Evolutionary conservation across 495 filamentous ascomycete genomes (phyloP).

Genomic region (Aeminium ludgeri): DNA sequence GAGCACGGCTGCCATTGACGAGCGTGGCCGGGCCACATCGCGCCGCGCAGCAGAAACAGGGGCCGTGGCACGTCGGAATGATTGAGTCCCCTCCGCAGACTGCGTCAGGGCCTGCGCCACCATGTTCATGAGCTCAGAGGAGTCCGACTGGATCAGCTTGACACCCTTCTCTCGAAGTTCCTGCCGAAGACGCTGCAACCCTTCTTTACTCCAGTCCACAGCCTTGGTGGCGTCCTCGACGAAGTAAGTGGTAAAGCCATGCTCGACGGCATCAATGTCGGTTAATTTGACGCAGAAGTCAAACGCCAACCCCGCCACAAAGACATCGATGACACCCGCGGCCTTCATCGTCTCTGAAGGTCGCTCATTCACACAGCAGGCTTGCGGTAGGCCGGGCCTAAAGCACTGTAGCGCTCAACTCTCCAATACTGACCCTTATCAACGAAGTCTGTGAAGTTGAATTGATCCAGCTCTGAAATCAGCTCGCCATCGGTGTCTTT

Average conservation of each 20-base stretch:
- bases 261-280: conserved; percentile 55
- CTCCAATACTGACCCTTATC: conserved; percentile 58
- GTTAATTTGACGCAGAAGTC: conserved; percentile 81
- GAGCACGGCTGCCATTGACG: too few relatives aligned
- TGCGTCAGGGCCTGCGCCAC: too few relatives aligned
- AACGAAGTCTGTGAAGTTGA: conserved; percentile 44
- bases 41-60: too few relatives aligned
- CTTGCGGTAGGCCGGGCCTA: conserved; percentile 56
- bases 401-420: conserved; percentile 86
- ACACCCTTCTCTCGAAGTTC: conserved; percentile 7
- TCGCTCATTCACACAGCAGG: conserved; percentile 32
- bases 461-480: conserved; percentile 51
- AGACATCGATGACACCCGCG: conserved; percentile 54
- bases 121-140: neutral
- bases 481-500: conserved; percentile 55
- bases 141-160: neutral
- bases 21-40: too few relatives aligned
- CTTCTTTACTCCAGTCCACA: conserved; percentile 31
- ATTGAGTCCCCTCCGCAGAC: too few relatives aligned
- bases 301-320: conserved; percentile 66
- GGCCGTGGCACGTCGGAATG: too few relatives aligned
- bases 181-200: neutral
- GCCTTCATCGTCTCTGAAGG: conserved; percentile 39
- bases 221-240: conserved; percentile 61
- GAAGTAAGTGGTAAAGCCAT: conserved; percentile 62